Conservation (phyloP, 352 stramenopile species). For the Aphanomyces euteiches region DNA sequence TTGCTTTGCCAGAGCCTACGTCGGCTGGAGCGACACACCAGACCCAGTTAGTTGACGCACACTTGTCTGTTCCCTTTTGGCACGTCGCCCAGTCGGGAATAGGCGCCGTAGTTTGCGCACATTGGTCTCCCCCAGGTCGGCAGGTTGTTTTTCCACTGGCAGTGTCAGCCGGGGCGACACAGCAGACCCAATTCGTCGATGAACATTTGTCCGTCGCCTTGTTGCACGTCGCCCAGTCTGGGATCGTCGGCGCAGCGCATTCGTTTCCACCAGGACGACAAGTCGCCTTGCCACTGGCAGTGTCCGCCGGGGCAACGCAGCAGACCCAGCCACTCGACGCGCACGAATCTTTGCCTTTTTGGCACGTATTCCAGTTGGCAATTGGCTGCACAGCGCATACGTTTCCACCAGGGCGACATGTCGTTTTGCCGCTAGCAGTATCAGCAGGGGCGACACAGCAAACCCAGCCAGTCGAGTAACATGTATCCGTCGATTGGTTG, state of each 20-base stretch:
- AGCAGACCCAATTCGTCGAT: background rate
- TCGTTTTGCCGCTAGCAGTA: no score
- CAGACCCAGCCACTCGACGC: background rate
- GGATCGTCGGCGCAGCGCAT: no score
- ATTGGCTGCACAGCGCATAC: no score
- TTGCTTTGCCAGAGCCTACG: background rate
- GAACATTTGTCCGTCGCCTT: no score
- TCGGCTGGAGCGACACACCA: background rate
- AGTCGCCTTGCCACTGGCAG: background rate
- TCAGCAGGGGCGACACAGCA: no score
- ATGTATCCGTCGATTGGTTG: no score
- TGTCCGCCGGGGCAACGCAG: slow-evolving; percentile 1
- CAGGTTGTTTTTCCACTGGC: background rate
- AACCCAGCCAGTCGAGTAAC: no score
- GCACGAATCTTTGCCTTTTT: background rate
- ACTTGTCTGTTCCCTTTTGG: background rate
- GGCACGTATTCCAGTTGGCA: background rate
- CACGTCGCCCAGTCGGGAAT: background rate
- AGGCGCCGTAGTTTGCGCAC: background rate
- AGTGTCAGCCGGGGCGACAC: background rate
- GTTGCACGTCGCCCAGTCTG: no score
- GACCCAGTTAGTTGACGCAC: background rate
- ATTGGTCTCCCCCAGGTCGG: background rate
- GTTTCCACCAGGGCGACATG: no score
- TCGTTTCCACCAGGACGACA: slow-evolving; percentile 8